phyloP scores from a whole-genome alignment of 2,329 filamentous ascomycete species.

The Amauroascus niger region DNA sequence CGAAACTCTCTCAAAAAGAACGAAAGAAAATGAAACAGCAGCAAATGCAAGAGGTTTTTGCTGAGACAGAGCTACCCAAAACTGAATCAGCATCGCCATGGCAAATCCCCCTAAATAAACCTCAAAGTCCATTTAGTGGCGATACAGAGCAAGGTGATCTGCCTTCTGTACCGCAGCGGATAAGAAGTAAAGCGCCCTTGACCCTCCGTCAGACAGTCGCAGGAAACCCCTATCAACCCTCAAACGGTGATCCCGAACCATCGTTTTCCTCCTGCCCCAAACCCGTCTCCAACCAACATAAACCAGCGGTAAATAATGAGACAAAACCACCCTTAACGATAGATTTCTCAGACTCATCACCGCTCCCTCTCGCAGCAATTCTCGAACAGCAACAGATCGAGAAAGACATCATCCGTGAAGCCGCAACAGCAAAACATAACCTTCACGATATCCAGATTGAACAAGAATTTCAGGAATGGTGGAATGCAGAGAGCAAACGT shows the following conservation, averaged over 20 bases:
- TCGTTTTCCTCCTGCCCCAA: not conserved
- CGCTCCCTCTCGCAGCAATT: conserved; percentile 76
- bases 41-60: conserved; percentile 42
- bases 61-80: conserved; percentile 28
- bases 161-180: conserved; percentile 14
- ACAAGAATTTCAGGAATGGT: conserved; percentile 95
- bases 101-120: conserved; percentile 46
- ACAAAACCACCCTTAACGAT: conserved; percentile 14
- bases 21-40: conserved; percentile 72
- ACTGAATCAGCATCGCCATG: conserved; percentile 47
- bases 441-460: conserved; percentile 93
- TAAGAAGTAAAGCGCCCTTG: conserved; percentile 41
- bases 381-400: conserved; percentile 77
- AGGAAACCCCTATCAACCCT: conserved; percentile 29
- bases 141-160: not conserved
- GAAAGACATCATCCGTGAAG: conserved; percentile 71
- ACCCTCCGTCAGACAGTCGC: conserved; percentile 54
- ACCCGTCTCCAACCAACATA: conserved; percentile 28
- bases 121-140: conserved; percentile 6
- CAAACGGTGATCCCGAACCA: not conserved
- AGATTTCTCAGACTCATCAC: conserved; percentile 50
- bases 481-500: conserved; percentile 72
- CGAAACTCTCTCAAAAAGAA: conserved; percentile 82
- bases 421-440: conserved; percentile 69
- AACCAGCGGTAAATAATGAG: conserved; percentile 38